Evolutionary conservation across 1,284 basidiomycete species (phyloP).

Genomic region (Thelephora terrestris): DNA sequence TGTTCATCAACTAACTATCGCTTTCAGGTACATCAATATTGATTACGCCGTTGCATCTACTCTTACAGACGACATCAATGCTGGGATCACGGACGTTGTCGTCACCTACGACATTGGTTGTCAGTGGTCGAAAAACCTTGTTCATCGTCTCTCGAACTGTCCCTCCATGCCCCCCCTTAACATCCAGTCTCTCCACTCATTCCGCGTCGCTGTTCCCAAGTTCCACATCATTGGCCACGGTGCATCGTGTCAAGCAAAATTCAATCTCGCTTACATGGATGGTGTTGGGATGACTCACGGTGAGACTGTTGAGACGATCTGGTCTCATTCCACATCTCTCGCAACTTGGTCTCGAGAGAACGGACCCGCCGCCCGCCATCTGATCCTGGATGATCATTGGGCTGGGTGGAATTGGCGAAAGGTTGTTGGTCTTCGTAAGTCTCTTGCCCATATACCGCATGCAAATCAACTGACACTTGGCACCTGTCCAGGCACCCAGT

Average conservation of each 20-base stretch:
- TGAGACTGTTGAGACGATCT: conserved; percentile 13
- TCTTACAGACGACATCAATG: not conserved
- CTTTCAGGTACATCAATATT: conserved; percentile 16
- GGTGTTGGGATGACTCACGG: conserved; percentile 11
- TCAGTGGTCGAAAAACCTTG: conserved; percentile 10
- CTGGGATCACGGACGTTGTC: not conserved
- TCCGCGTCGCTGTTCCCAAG: conserved; percentile 1
- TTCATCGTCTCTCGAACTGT: not conserved
- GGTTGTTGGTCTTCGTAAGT: conserved; percentile 5
- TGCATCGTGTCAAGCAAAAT: not conserved
- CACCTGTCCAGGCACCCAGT: not conserved
- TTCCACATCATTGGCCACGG: not conserved
- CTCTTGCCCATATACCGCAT: not conserved
- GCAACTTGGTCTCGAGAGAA: conserved; percentile 10
- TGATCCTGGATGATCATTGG: conserved; percentile 10
- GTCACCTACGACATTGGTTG: conserved; percentile 16
- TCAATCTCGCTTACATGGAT: not conserved
- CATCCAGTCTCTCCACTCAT: not conserved
- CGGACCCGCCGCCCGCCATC: conserved; percentile 5
- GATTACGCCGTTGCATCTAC: conserved; percentile 14
- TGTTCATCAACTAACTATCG: not conserved
- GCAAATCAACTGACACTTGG: not conserved
- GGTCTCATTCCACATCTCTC: conserved; percentile 5
- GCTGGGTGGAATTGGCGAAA: conserved; percentile 12
- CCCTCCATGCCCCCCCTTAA: conserved; percentile 3